Conservation (phyloP, 2,329 filamentous ascomycete genomes). For the Clonostachys rhizophaga region DNA sequence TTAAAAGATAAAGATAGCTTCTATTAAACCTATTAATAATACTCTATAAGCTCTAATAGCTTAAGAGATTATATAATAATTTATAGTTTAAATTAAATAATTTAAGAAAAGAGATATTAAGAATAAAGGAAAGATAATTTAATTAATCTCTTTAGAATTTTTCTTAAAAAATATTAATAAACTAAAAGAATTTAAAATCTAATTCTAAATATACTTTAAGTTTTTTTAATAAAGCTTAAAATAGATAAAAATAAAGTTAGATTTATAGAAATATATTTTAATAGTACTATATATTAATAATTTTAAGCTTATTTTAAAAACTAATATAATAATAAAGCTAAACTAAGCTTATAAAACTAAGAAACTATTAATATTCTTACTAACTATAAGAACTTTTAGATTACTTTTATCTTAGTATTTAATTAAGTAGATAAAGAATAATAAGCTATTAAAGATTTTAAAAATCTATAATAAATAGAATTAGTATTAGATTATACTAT, state of each 20-base stretch:
- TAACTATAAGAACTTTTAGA: too few relatives aligned
- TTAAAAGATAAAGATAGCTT: too few relatives aligned
- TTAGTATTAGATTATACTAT: not conserved
- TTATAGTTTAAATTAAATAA: too few relatives aligned
- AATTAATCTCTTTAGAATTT: not conserved
- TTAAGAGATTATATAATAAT: too few relatives aligned
- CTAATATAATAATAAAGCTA: too few relatives aligned
- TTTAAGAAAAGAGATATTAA: too few relatives aligned
- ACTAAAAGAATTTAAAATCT: not conserved
- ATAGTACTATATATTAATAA: not conserved
- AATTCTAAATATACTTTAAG: not conserved
- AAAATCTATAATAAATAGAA: not conserved
- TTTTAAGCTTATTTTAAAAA: not conserved
- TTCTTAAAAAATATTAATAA: not conserved
- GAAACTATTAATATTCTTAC: too few relatives aligned
- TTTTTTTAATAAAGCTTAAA: not conserved
- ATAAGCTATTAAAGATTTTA: not conserved
- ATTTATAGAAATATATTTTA: not conserved
- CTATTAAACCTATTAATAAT: too few relatives aligned
- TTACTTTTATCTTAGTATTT: too few relatives aligned
- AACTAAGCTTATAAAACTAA: too few relatives aligned
- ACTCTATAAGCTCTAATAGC: too few relatives aligned
- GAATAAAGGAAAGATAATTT: not conserved
- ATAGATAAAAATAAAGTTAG: not conserved
- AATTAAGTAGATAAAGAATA: too few relatives aligned